These are phyloP conservation scores for Pichia ethanolica DNA, from an alignment of 805 yeast species.

Conservation along the genomic window DNA sequence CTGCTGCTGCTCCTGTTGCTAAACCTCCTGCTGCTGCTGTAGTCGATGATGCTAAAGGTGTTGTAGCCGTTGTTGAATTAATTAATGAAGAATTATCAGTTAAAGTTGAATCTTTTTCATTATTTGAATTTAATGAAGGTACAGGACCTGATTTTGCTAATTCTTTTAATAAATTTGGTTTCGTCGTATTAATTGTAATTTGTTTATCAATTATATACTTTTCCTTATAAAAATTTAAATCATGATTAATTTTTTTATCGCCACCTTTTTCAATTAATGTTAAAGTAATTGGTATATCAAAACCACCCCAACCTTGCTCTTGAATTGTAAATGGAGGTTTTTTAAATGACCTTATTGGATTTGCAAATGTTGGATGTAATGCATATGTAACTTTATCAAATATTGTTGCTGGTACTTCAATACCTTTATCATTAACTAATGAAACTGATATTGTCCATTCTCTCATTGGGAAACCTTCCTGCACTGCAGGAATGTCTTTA, in stretches of 20 bases:
- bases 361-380: constrained; percentile 89
- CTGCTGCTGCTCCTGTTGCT: constrained; percentile 4
- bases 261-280: constrained; percentile 81
- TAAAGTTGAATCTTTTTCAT: constrained; percentile 15
- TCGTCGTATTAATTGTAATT: constrained; percentile 66
- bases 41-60: constrained; percentile 3
- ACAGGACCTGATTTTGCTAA: constrained; percentile 79
- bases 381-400: constrained; percentile 91
- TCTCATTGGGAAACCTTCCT: constrained; percentile 90
- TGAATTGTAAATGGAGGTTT: constrained; percentile 79
- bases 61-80: constrained; percentile 7
- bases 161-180: constrained; percentile 63
- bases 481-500: constrained; percentile 75
- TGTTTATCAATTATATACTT: constrained; percentile 72
- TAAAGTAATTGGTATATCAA: constrained; percentile 75
- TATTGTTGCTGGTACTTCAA: constrained; percentile 75
- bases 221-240: constrained; percentile 76
- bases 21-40: too few relatives aligned
- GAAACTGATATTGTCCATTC: constrained; percentile 80
- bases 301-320: constrained; percentile 99
- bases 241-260: constrained; percentile 80
- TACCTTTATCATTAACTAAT: constrained; percentile 71
- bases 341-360: constrained; percentile 76
- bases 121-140: constrained; percentile 22
- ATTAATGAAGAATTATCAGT: background rate